Base-by-base conservation (phyloP, 208 protist genomes). In the Acanthamoeba healyi region DNA sequence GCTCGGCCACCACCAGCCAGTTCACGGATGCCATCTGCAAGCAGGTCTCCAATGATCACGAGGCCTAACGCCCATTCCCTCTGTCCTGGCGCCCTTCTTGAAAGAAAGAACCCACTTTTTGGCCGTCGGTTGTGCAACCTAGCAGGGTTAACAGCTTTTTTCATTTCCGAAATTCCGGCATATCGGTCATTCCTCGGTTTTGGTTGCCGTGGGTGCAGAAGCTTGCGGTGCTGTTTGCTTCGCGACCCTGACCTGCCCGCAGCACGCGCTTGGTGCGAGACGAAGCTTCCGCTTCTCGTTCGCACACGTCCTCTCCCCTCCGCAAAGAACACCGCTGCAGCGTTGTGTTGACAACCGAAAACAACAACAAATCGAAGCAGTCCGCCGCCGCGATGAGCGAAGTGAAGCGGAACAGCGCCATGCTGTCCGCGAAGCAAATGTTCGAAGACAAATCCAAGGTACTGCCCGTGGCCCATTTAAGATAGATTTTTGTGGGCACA, bases 21-120 rank as follows among this genome's bases (percentile, higher is more conserved):
- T 72, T 72, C 63, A 72, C 63, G 34, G 63, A 72, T 26, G 63
- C 63, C 34, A 72, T 72, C 63, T 72, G 63, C 34, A 22, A 72
- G 63, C 63, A 29, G 4, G 63, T 72, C 7, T 10, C 63, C 63
- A 40, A 12, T 17, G 63, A 72, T 17, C 63, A 72, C 7, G 9
- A 38, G 63, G 63, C 19, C 34, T 72, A 72, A 19, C 54, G 10
- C 54, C 19, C 17, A 61, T 5, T 5, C 2, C 54, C 54, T n/a
- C 10, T 3, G 10, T 26, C 54, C 22, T 61, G n/a, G n/a, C n/a
- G 54, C 22, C 22, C 54, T 61, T 61, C 12, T 61, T n/a, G n/a
- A n/a, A n/a, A n/a, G n/a, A n/a, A n/a, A n/a, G n/a, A n/a, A n/a
- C n/a, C n/a, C n/a, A n/a, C 44, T 49, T 49, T 49, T 49, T 49